A percentile compares a stretch with the other conserved stretches of the same genome.
Conservation (phyloP, 1,284 basidiomycete species). For the Vanrija sp. region DNA sequence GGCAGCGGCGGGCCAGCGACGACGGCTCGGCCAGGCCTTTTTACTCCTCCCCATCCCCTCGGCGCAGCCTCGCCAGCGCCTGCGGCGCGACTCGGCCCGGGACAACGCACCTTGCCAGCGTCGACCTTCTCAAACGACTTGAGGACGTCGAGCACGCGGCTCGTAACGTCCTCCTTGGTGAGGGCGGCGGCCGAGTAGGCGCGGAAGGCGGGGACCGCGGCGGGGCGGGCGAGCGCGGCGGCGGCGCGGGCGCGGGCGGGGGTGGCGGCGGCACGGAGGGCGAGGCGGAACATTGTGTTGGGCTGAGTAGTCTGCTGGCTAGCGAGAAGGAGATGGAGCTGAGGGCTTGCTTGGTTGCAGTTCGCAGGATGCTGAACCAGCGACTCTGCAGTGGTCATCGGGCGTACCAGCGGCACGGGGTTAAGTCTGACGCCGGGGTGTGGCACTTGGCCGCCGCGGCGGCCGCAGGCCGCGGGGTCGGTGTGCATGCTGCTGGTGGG, state of each 20-base stretch:
- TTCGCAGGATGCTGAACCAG: not conserved
- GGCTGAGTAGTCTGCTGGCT: not conserved
- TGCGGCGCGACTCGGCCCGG: not conserved
- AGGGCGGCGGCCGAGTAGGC: conserved; percentile 74
- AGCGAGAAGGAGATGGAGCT: not conserved
- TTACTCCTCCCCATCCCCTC: too few species aligned
- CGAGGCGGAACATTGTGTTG: conserved; percentile 36
- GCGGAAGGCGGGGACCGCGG: conserved; percentile 22
- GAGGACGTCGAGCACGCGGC: conserved; percentile 80
- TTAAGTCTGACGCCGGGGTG: not conserved
- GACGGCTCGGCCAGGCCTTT: too few species aligned
- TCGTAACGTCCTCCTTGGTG: conserved; percentile 69
- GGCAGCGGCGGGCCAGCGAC: too few species aligned
- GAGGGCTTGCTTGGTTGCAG: not conserved
- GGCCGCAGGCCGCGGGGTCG: too few species aligned
- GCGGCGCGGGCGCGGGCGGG: conserved; percentile 9
- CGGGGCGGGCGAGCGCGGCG: conserved; percentile 1
- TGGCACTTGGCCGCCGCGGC: too few species aligned
- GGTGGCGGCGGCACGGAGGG: conserved; percentile 21
- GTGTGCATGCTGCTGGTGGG: too few species aligned
- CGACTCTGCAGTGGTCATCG: not conserved
- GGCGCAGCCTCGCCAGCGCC: not conserved
- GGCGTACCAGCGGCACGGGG: not conserved
- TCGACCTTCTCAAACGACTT: conserved; percentile 96
- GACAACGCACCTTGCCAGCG: conserved; percentile 63